These are phyloP conservation scores for Funneliformis mosseae DNA, from an alignment of 192 early-diverging fungal genomes.

Conservation along the genomic window DNA sequence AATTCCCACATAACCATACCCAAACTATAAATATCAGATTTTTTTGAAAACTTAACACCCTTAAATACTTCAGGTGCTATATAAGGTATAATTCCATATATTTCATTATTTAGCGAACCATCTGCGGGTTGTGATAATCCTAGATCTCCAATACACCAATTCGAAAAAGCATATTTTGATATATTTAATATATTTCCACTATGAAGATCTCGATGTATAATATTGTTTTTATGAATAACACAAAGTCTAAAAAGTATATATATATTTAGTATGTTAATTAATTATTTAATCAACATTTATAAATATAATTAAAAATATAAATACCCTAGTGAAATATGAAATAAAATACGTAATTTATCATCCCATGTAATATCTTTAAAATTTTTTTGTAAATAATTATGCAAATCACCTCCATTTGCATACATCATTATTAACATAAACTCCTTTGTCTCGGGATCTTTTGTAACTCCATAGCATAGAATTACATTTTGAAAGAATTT, in stretches of 20 bases:
- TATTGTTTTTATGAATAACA: neutral
- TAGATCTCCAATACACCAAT: neutral
- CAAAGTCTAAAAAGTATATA: neutral
- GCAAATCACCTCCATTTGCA: conserved; percentile 14
- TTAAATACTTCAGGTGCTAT: too few species aligned
- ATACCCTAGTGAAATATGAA: neutral
- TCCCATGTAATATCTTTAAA: conserved; percentile 5
- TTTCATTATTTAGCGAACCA: too few species aligned
- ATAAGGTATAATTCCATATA: too few species aligned
- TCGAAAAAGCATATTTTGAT: too few species aligned
- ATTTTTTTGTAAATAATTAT: conserved; percentile 1
- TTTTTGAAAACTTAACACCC: too few species aligned
- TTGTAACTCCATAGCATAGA: neutral
- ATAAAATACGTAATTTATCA: neutral
- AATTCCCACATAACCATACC: too few species aligned
- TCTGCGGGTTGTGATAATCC: neutral
- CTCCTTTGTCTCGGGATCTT: neutral
- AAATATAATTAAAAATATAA: too few species aligned
- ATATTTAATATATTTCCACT: neutral
- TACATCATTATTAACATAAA: conserved; percentile 8
- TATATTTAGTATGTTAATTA: too few species aligned
- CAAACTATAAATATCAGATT: too few species aligned
- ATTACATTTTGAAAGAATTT: neutral
- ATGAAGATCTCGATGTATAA: conserved; percentile 17
- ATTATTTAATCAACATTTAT: too few species aligned